Base-by-base conservation (phyloP, 805 yeast species). In the Metschnikowia dekortorum region DNA sequence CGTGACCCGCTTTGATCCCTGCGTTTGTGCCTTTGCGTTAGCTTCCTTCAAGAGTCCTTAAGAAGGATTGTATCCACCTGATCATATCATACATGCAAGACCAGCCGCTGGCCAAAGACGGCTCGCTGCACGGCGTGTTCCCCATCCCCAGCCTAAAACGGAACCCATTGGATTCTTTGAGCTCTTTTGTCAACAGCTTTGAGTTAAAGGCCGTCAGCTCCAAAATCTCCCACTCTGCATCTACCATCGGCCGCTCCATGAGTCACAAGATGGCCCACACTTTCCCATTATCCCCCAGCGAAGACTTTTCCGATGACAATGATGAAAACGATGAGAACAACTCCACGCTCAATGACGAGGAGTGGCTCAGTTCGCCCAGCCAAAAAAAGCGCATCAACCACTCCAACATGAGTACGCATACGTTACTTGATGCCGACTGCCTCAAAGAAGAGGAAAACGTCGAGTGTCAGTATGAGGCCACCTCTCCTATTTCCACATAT, bases 341-440 rank as follows among this genome's bases (percentile, higher is more conserved):
- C 38, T 49, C 58, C n/a, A 53, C 57, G 32, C 37, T 52, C 14
- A 51, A 53, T 46, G 60, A 60, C 50, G 54, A 54, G 28, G 63
- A 58, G 29, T 48, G 50, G 52, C 53, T 54, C 39, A 49, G 48
- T 38, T 54, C 56, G 18, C 57, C 55, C 39, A 52, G 55, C 8
- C 58, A 47, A 46, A 55, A 55, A 33, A 46, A 47, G 55, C 56
- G 52, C 49, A 28, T 11, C 28, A 14, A 38, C 31, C 30, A 44
- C 31, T 34, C 46, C 26, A 44, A 44, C n/a, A 16, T 44, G 39
- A 44, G 40, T 34, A 36, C 46, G 4, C 46, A 44, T 14, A 44
- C 46, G 5, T 44, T 44, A 29, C 40, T 44, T 28, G 46, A 44
- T 16, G 31, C 46, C 5, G 32, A 44, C 7, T 44, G 46, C n/a